A percentile compares a stretch with the other conserved stretches of the same genome.
Evolutionary conservation across 345 rosid species (phyloP).

Genomic region (Capsella bursapastoris): DNA sequence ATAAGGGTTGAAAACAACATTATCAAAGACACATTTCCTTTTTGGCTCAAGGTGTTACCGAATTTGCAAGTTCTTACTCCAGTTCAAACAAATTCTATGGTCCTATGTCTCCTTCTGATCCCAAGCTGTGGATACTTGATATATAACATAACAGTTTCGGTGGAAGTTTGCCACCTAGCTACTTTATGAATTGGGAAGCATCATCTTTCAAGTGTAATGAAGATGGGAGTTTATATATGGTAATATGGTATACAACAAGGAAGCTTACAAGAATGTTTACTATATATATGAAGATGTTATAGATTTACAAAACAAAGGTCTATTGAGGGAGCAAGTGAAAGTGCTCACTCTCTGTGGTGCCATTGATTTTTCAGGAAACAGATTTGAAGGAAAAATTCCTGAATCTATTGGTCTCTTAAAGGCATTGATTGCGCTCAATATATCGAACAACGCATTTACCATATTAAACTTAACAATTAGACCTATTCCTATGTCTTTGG

Average conservation of each 20-base stretch:
- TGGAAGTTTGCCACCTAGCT: slow-evolving; percentile 22
- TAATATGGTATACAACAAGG: neutral
- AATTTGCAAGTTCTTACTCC: too few relatives aligned
- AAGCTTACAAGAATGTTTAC: neutral
- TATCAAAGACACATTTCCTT: too few relatives aligned
- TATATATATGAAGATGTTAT: neutral
- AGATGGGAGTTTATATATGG: slow-evolving; percentile 22
- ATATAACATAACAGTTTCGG: neutral
- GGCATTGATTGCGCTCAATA: slow-evolving; percentile 30
- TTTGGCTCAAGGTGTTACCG: too few relatives aligned
- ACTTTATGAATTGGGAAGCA: slow-evolving; percentile 31
- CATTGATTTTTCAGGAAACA: slow-evolving; percentile 35
- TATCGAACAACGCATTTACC: slow-evolving; percentile 34
- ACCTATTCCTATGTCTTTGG: slow-evolving; percentile 27
- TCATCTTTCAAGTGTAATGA: neutral
- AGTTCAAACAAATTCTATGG: neutral
- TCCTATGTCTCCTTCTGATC: slow-evolving; percentile 1
- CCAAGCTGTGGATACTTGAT: slow-evolving; percentile 10
- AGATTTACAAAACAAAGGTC: slow-evolving; percentile 33
- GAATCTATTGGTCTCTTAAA: slow-evolving; percentile 36
- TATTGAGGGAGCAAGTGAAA: neutral
- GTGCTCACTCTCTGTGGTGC: slow-evolving; percentile 1
- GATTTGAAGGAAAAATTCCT: neutral
- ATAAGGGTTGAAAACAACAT: too few relatives aligned
- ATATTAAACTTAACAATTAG: neutral